Conservation (phyloP, 148 eudicot species). For the Vaccinium corymbosum region DNA sequence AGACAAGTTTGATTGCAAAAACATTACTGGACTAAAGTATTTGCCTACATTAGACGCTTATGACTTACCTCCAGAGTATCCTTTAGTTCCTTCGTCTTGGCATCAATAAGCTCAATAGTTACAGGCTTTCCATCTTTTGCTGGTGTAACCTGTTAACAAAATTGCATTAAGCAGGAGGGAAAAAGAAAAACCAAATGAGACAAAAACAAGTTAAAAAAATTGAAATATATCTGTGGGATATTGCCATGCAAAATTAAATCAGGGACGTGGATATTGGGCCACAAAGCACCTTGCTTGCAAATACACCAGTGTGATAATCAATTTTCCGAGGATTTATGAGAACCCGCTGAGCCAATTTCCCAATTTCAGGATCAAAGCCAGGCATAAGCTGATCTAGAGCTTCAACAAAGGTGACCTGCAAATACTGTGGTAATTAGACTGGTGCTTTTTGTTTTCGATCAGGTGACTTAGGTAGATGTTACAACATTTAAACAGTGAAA, state of each 20-base stretch:
- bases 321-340: constrained; percentile 94
- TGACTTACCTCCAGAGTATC: constrained; percentile 75
- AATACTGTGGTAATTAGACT: constrained; percentile 10
- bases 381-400: constrained; percentile 99
- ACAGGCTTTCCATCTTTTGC: constrained; percentile 99
- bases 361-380: constrained; percentile 99
- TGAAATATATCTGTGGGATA: neutral
- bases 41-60: constrained; percentile 8
- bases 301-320: constrained; percentile 95
- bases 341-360: constrained; percentile 95
- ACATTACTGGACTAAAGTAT: neutral
- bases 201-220: constrained; percentile 5
- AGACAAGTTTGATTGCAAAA: neutral
- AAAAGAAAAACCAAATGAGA: neutral
- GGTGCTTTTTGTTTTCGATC: neutral
- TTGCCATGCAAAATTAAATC: constrained; percentile 7
- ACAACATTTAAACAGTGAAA: neutral
- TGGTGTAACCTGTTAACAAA: constrained; percentile 75
- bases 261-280: neutral
- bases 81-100: constrained; percentile 90
- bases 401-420: constrained; percentile 95
- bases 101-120: constrained; percentile 90
- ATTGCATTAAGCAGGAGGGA: constrained; percentile 7
- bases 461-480: neutral
- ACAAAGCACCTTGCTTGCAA: constrained; percentile 86